These are phyloP conservation scores for Annona squamosa DNA, from an alignment of 164 flowering plant genomes.

Conservation along the genomic window DNA sequence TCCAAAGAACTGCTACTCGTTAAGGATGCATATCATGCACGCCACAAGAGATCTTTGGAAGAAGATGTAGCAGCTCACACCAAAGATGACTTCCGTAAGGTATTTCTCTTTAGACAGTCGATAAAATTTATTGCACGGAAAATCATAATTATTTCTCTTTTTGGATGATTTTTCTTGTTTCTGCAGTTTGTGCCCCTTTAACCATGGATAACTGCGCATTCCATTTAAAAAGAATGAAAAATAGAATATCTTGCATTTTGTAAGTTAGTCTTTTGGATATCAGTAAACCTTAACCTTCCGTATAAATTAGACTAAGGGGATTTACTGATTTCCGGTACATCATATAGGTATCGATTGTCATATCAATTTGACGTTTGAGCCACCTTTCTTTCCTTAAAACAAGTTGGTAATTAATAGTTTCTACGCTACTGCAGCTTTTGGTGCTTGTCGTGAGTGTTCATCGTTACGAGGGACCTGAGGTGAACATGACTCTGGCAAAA, in stretches of 20 bases:
- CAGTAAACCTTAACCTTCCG: neutral
- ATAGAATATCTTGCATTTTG: neutral
- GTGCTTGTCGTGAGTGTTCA: conserved; percentile 57
- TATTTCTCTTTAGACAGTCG: conserved; percentile 8
- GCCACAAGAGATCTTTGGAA: conserved; percentile 64
- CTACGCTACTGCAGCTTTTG: conserved; percentile 40
- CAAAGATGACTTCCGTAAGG: conserved; percentile 65
- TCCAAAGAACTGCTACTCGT: conserved; percentile 45
- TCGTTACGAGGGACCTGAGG: conserved; percentile 66
- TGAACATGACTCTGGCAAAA: conserved; percentile 51
- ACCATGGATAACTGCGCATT: neutral
- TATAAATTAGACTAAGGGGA: neutral
- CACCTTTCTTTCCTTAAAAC: too few species aligned
- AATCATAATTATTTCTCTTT: neutral
- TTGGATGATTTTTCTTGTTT: too few species aligned
- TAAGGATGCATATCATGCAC: conserved; percentile 66
- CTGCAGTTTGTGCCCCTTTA: neutral
- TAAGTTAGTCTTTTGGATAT: too few species aligned
- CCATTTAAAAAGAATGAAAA: neutral
- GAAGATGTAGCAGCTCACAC: conserved; percentile 81
- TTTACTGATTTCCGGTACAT: too few species aligned
- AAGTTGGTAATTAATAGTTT: too few species aligned
- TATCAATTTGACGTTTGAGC: too few species aligned
- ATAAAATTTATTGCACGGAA: neutral
- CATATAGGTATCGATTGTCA: too few species aligned